Base-by-base conservation (phyloP, 1,139 yeast species). In the Magnusiomyces clavatus region DNA sequence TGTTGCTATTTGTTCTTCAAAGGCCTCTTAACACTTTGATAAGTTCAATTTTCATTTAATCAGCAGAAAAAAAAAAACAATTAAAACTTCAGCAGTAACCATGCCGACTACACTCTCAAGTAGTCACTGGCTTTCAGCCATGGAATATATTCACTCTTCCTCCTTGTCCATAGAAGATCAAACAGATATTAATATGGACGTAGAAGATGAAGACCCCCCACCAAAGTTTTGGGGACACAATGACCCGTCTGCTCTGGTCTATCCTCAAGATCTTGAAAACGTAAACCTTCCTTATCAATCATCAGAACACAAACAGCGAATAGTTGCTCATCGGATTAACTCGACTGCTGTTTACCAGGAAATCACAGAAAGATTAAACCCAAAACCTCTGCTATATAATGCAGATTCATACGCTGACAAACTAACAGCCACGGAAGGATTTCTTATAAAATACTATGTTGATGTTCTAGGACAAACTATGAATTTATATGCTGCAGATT, bases 401-500 rank as follows among this genome's bases (percentile, higher is more conserved):
- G n/a, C 46, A 6, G 37, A 43, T 3, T 10, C 13, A 13, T 12
- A 6, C 10, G 20, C 46, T 3, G 14, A 29, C 37, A 24, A 20
- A 31, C 35, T 43, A 8, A 43, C 46, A 5, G 14, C 37, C n/a
- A 13, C 34, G 2, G 56, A 54, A 45, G 48, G 51, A 8, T 54
- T 43, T 44, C 46, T 51, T 2, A 44, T 54, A 37, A 44, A 51
- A 13, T 42, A 48, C 34, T 51, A 39, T 35, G 49, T 54, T 16
- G 51, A 51, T 16, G 47, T 37, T 16, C 42, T 54, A 13, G 54
- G 54, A 4, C 56, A 54, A 10, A 42, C 47, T 29, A 47, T 54
- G 52, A 50, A 51, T 20, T 31, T 54, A 2, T 54, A 39, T 31
- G 51, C 54, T 8, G 24, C 31, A 4, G 48, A 37, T n/a, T 17